Evolutionary conservation across 306 rosid genomes (phyloP).

Genomic region (Acmispon strigosus): DNA sequence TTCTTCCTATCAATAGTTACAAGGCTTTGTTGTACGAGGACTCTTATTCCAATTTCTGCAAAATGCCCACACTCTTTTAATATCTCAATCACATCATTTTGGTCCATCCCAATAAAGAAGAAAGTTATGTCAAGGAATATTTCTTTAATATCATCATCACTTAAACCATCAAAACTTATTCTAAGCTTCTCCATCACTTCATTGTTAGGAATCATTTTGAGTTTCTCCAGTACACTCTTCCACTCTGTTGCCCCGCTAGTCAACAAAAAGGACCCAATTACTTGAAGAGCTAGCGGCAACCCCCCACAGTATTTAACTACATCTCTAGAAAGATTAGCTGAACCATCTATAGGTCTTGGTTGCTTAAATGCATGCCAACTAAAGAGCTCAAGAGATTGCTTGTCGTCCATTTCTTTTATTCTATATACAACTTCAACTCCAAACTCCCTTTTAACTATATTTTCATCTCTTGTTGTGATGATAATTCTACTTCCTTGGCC

Average conservation of each 20-base stretch:
- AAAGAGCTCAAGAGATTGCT: not conserved
- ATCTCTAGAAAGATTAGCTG: not conserved
- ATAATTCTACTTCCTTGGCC: slow-evolving; percentile 11
- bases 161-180: slow-evolving; percentile 10
- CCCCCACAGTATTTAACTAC: not conserved
- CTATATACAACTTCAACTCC: not conserved
- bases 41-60: not conserved
- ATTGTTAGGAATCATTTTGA: not conserved
- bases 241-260: not conserved
- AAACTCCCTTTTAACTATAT: not conserved
- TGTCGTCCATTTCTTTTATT: not conserved
- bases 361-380: not conserved
- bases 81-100: not conserved
- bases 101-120: slow-evolving; percentile 13
- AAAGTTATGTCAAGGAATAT: slow-evolving; percentile 25
- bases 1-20: not conserved
- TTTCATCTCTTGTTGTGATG: not conserved
- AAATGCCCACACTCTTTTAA: not conserved
- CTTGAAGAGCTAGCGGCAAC: slow-evolving; percentile 7
- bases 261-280: not conserved
- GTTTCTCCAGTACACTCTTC: not conserved
- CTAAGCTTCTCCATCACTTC: not conserved
- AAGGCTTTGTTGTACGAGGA: not conserved
- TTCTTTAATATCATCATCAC: not conserved
- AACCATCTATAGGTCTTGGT: not conserved